Percentiles rank a stretch among this genome's conserved stretches.
Evolutionary conservation across 163 green algal species (phyloP).

Genomic region (Volvox carteri): DNA sequence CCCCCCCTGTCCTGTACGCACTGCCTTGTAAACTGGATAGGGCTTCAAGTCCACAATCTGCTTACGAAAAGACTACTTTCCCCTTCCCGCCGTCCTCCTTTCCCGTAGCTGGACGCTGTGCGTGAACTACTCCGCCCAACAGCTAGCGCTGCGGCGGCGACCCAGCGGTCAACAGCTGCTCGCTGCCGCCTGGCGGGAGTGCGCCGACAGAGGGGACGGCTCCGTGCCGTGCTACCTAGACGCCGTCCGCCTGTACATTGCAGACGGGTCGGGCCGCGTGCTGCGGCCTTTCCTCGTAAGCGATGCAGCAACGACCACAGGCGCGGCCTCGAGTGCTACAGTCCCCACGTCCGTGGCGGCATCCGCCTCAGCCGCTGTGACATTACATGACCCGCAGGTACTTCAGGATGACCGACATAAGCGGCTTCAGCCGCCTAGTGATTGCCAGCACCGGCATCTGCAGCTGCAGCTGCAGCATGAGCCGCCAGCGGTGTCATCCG

Average conservation of each 20-base stretch:
- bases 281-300: background rate
- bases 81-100: background rate
- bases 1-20: too few relatives aligned
- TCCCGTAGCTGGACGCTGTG: constrained; percentile 10
- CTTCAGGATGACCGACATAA: background rate
- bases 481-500: background rate
- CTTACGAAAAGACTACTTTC: too few relatives aligned
- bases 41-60: too few relatives aligned
- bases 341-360: too few relatives aligned
- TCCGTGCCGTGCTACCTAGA: constrained; percentile 13
- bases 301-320: too few relatives aligned
- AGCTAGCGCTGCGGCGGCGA: constrained; percentile 2
- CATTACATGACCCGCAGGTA: background rate
- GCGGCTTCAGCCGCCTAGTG: too few relatives aligned
- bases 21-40: too few relatives aligned
- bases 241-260: constrained; percentile 23
- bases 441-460: background rate
- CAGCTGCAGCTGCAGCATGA: background rate
- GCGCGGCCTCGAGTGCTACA: too few relatives aligned
- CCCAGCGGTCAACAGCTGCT: background rate
- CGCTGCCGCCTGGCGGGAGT: background rate
- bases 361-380: too few relatives aligned
- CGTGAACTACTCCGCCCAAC: background rate
- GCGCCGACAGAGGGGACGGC: constrained; percentile 11
- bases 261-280: background rate